Base-by-base conservation (phyloP, 2,329 filamentous ascomycete species). In the Tympanopsis confertula region DNA sequence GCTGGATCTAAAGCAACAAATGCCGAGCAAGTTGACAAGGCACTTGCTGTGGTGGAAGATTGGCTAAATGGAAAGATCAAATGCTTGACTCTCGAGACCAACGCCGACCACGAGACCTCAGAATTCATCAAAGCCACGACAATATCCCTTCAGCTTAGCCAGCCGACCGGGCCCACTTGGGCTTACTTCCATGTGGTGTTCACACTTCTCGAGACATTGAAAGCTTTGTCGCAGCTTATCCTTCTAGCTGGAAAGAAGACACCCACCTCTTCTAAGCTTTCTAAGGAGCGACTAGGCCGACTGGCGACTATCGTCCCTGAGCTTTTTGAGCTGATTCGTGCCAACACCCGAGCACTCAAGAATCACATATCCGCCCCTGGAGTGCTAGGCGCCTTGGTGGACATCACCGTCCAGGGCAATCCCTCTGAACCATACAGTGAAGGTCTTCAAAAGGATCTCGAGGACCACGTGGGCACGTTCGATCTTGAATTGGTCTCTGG, bases 401-500 rank as follows among this genome's bases (percentile, higher is more conserved):
- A 63, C 35, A 40, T 59, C 35, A 55, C 59, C 10, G 44, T 57
- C 24, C 42, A 39, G 19, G 57, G 51, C 17, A 45, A 46, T n/a
- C 39, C 41, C 5, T 42, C 41, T 5, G 42, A 42, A 7, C 61
- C 20, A n/a, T n/a, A n/a, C n/a, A n/a, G n/a, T n/a, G n/a, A n/a
- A n/a, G n/a, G n/a, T n/a, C 30, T 33, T 33, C 50, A 48, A 19
- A 40, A 39, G 3, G 50, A 55, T 37, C 40, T 65, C 19, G 56
- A 58, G 22, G 48, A 53, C 17, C 47, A 55, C 20, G 43, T 62
- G 26, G 59, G 60, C 38, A 50, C 51, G 36, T 51, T 57, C 7
- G 52, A 50, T 3, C 42, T 65, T 41, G 62, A 65, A 45, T 39
- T 62, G 15, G 58, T 62, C 45, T 62, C 58, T 41, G 61, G 58